phyloP scores from a whole-genome alignment of 805 yeast species.

The Diddensiella caesifluorescens region DNA sequence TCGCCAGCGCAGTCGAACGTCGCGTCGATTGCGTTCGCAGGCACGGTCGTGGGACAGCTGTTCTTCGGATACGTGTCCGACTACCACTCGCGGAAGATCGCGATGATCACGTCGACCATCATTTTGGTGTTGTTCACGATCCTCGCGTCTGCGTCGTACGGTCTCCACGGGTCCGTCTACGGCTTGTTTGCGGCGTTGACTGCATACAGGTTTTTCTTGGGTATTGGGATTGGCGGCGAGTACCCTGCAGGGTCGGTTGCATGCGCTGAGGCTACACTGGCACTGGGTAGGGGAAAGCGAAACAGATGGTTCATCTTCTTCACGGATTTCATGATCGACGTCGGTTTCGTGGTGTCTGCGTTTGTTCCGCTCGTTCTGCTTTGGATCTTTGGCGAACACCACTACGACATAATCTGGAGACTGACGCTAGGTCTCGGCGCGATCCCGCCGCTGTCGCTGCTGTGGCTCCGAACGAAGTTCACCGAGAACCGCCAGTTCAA shows the following conservation, averaged over 20 bases:
- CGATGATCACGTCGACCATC: constrained; percentile 75
- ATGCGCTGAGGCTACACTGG: constrained; percentile 81
- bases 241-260: constrained; percentile 93
- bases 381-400: constrained; percentile 68
- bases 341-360: constrained; percentile 75
- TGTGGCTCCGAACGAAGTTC: constrained; percentile 69
- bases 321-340: constrained; percentile 80
- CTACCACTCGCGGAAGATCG: constrained; percentile 68
- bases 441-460: constrained; percentile 70
- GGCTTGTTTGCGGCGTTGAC: constrained; percentile 82
- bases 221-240: constrained; percentile 90
- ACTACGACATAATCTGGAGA: constrained; percentile 84
- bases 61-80: constrained; percentile 76
- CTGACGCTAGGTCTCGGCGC: constrained; percentile 85
- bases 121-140: constrained; percentile 72
- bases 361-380: constrained; percentile 79
- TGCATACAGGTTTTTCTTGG: constrained; percentile 76
- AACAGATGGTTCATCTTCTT: constrained; percentile 85
- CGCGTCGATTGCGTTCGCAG: constrained; percentile 82
- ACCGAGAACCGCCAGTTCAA: constrained; percentile 66
- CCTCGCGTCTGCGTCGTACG: constrained; percentile 82
- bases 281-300: constrained; percentile 73
- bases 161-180: constrained; percentile 56
- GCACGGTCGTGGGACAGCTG: constrained; percentile 83
- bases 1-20: constrained; percentile 74